A percentile compares a stretch with the other conserved stretches of the same genome.
These are phyloP conservation scores for Phyllosticta ampelicida DNA, from an alignment of 2,329 filamentous ascomycete genomes.

Conservation along the genomic window DNA sequence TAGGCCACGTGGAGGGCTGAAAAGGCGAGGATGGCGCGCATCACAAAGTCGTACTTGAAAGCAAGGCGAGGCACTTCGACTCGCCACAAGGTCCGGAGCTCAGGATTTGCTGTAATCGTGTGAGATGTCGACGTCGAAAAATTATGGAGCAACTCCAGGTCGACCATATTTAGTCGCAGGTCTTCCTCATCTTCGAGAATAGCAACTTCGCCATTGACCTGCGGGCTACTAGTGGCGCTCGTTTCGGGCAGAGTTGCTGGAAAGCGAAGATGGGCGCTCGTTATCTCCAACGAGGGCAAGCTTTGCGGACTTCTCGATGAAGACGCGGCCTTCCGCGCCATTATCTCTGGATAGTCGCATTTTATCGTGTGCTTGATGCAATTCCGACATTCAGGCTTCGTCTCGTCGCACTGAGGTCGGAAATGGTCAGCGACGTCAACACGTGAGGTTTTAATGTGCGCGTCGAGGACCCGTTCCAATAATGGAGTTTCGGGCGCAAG, in stretches of 20 bases:
- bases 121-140: constrained; percentile 20
- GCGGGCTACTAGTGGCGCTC: background rate
- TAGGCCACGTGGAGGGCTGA: constrained; percentile 35
- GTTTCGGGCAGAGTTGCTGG: background rate
- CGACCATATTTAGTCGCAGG: constrained; percentile 8
- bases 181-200: constrained; percentile 2
- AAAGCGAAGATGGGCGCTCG: background rate
- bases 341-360: constrained; percentile 17
- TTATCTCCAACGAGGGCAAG: background rate
- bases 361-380: constrained; percentile 21
- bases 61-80: constrained; percentile 23
- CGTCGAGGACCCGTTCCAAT: background rate
- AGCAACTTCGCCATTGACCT: background rate
- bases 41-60: constrained; percentile 33
- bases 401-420: constrained; percentile 21
- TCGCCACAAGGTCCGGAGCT: constrained; percentile 15
- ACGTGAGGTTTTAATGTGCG: background rate
- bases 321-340: constrained; percentile 4
- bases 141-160: constrained; percentile 23
- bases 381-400: constrained; percentile 21
- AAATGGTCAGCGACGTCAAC: background rate
- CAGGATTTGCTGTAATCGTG: constrained; percentile 15
- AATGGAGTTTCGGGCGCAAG: background rate
- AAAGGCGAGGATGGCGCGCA: constrained; percentile 34
- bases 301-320: background rate